Conservation (phyloP, 2,329 filamentous ascomycete genomes). For the Fusarium sp. region DNA sequence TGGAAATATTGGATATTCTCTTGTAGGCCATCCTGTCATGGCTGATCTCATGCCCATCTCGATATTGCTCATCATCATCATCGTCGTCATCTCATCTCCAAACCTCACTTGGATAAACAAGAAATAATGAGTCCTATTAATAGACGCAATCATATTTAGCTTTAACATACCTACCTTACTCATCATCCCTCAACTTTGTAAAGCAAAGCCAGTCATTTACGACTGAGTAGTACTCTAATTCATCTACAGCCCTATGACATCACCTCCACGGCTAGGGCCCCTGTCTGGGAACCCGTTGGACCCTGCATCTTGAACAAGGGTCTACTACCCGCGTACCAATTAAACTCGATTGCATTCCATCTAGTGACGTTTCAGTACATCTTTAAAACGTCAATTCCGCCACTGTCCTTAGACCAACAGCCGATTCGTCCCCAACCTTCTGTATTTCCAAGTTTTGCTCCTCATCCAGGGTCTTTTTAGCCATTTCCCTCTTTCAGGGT, state of each 20-base stretch:
- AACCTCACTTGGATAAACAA: background rate
- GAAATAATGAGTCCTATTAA: background rate
- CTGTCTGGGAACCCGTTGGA: conserved; percentile 23
- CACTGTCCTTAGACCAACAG: background rate
- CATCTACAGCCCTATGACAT: conserved; percentile 36
- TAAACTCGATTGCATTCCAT: background rate
- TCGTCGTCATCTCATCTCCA: background rate
- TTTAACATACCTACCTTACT: background rate
- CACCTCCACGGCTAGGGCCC: conserved; percentile 17
- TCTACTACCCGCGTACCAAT: conserved; percentile 27
- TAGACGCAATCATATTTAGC: background rate
- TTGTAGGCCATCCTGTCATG: background rate
- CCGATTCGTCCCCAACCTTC: background rate
- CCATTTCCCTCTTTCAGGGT: conserved; percentile 4
- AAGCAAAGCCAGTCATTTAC: background rate
- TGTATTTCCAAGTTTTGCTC: conserved; percentile 29
- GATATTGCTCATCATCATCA: background rate
- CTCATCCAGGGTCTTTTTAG: background rate
- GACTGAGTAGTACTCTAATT: background rate
- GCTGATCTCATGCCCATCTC: background rate
- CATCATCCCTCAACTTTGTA: background rate
- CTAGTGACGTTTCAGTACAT: conserved; percentile 33
- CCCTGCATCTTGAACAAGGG: conserved; percentile 29
- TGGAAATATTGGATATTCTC: background rate
- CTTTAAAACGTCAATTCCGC: conserved; percentile 20